These are phyloP conservation scores for Hypoxylon lenormandii DNA, from an alignment of 495 filamentous ascomycete species.

Conservation along the genomic window DNA sequence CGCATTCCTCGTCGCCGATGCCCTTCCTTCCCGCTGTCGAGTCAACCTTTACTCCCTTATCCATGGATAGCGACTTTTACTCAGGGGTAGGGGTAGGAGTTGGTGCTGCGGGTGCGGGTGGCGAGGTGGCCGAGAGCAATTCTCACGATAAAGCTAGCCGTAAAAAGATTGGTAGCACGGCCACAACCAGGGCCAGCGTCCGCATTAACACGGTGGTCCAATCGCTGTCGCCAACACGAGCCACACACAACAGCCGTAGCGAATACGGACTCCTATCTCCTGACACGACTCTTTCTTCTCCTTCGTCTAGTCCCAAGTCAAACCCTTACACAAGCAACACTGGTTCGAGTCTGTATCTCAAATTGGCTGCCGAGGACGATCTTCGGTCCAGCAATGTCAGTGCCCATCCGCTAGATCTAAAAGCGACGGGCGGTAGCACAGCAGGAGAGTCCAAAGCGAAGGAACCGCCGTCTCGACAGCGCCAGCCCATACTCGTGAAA, in stretches of 20 bases:
- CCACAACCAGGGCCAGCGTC: slow-evolving; percentile 30
- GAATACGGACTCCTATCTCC: slow-evolving; percentile 47
- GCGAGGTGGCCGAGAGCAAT: slow-evolving; percentile 11
- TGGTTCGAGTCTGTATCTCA: slow-evolving; percentile 12
- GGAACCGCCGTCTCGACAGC: slow-evolving; percentile 27
- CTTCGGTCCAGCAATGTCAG: slow-evolving; percentile 9
- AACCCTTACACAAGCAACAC: slow-evolving; percentile 15
- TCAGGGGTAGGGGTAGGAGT: slow-evolving; percentile 6
- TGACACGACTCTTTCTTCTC: slow-evolving; percentile 36
- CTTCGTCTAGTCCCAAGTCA: slow-evolving; percentile 35
- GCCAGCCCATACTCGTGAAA: slow-evolving; percentile 44
- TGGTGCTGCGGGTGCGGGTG: slow-evolving; percentile 12
- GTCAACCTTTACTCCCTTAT: slow-evolving; percentile 60
- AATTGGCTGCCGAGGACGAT: background rate
- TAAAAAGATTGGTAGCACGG: slow-evolving; percentile 31
- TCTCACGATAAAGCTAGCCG: slow-evolving; percentile 26
- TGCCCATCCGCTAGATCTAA: slow-evolving; percentile 5
- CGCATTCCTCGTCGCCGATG: slow-evolving; percentile 46
- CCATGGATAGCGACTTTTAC: slow-evolving; percentile 56
- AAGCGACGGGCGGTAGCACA: slow-evolving; percentile 18
- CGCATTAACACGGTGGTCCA: slow-evolving; percentile 40
- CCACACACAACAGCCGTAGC: slow-evolving; percentile 37
- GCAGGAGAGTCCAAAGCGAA: slow-evolving; percentile 21
- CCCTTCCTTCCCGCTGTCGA: slow-evolving; percentile 52
- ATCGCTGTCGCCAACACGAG: slow-evolving; percentile 43